phyloP scores from a whole-genome alignment of 2,329 filamentous ascomycete species.

The Elsinoe perseae region DNA sequence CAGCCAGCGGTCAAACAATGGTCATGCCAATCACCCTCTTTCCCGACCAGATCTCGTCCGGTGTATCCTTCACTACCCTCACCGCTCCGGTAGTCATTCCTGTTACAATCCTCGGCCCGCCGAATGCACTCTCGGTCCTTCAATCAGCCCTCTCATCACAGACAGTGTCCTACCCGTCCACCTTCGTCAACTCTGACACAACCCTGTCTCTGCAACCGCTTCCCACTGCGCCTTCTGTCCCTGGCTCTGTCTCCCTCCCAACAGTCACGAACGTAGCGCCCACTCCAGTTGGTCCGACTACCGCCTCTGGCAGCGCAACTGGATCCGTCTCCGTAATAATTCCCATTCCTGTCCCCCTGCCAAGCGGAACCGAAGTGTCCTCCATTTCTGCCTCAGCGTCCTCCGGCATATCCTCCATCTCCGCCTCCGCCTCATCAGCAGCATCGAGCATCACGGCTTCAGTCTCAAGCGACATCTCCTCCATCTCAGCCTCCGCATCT shows the following conservation, averaged over 20 bases:
- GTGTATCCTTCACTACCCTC: conserved; percentile 15
- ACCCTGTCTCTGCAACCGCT: conserved; percentile 10
- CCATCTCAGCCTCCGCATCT: conserved; percentile 1
- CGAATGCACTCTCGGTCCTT: conserved; percentile 19
- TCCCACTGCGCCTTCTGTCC: background rate
- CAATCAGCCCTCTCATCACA: conserved; percentile 16
- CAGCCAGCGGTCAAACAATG: conserved; percentile 4
- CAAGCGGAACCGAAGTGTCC: conserved; percentile 14
- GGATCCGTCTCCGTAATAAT: conserved; percentile 5
- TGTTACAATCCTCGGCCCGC: conserved; percentile 14
- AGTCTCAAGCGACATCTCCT: conserved; percentile 5
- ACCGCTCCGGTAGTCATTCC: conserved; percentile 19
- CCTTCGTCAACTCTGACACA: background rate
- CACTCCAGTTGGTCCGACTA: conserved; percentile 12
- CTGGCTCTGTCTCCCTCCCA: background rate
- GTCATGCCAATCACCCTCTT: background rate
- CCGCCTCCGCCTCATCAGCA: background rate
- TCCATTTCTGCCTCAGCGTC: background rate
- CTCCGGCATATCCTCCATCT: conserved; percentile 4
- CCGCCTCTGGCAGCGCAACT: conserved; percentile 2
- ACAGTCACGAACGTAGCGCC: conserved; percentile 5
- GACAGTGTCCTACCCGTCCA: conserved; percentile 15
- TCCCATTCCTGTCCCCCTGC: conserved; percentile 11
- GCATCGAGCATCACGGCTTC: conserved; percentile 7
- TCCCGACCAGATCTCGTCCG: conserved; percentile 13